Evolutionary conservation across 1,284 basidiomycete genomes (phyloP).

Genomic region (Sanghuangporus sanghuang): DNA sequence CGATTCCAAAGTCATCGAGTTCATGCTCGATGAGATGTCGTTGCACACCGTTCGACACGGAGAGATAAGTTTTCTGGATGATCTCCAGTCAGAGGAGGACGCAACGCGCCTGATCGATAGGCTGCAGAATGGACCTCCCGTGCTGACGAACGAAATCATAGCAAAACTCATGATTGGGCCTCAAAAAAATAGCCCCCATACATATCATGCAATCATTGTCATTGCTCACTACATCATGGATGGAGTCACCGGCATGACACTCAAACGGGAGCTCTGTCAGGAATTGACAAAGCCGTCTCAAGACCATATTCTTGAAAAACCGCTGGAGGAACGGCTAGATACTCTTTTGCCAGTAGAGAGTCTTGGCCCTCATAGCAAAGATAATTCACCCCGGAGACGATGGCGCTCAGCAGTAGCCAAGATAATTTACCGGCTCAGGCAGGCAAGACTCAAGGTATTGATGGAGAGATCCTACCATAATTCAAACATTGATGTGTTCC

Average conservation of each 20-base stretch:
- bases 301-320: slow-evolving; percentile 17
- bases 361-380: slow-evolving; percentile 29
- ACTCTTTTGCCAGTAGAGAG: slow-evolving; percentile 35
- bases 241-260: slow-evolving; percentile 37
- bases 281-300: slow-evolving; percentile 29
- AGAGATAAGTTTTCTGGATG: slow-evolving; percentile 31
- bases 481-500: not conserved
- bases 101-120: slow-evolving; percentile 24
- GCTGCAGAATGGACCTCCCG: slow-evolving; percentile 29
- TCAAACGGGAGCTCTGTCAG: slow-evolving; percentile 43
- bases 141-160: slow-evolving; percentile 34
- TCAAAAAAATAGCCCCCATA: slow-evolving; percentile 28
- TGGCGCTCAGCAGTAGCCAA: slow-evolving; percentile 45
- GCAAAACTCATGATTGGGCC: slow-evolving; percentile 34
- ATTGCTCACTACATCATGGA: slow-evolving; percentile 45
- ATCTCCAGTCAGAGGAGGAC: slow-evolving; percentile 17
- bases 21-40: slow-evolving; percentile 34
- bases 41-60: slow-evolving; percentile 27
- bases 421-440: slow-evolving; percentile 32
- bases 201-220: slow-evolving; percentile 38
- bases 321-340: slow-evolving; percentile 36
- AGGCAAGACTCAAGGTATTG: slow-evolving; percentile 32
- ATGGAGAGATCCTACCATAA: not conserved
- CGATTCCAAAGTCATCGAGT: slow-evolving; percentile 28
- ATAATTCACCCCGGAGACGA: slow-evolving; percentile 33